These are phyloP conservation scores for Ustilago crameri DNA, from an alignment of 1,284 basidiomycete species.

Conservation along the genomic window DNA sequence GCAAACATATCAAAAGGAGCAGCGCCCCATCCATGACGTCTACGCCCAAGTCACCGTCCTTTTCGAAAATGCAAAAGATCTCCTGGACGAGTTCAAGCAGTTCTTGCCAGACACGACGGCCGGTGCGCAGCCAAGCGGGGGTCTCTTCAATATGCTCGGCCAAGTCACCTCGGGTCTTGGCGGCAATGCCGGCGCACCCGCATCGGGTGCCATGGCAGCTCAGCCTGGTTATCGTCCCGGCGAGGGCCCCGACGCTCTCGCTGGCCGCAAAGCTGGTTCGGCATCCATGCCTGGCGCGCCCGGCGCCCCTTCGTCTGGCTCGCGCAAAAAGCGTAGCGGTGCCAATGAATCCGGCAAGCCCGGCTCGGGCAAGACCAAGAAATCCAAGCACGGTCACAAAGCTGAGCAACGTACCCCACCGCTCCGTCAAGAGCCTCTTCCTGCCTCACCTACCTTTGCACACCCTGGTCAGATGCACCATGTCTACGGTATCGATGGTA, in stretches of 20 bases:
- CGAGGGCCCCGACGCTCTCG: conserved; percentile 54
- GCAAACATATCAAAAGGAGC: conserved; percentile 97
- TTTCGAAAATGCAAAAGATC: conserved; percentile 91
- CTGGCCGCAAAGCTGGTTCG: conserved; percentile 73
- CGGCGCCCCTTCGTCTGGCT: conserved; percentile 26
- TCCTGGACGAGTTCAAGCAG: conserved; percentile 93
- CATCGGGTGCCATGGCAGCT: conserved; percentile 34
- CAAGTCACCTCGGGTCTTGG: conserved; percentile 66
- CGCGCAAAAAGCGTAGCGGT: conserved; percentile 56
- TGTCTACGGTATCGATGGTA: conserved; percentile 59
- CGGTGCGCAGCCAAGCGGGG: conserved; percentile 60
- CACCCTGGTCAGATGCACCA: conserved; percentile 49
- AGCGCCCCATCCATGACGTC: conserved; percentile 86
- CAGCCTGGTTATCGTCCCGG: conserved; percentile 46
- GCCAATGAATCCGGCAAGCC: conserved; percentile 46
- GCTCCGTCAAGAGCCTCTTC: conserved; percentile 42
- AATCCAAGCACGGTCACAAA: conserved; percentile 63
- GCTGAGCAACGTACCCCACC: conserved; percentile 48
- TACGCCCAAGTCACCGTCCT: conserved; percentile 91
- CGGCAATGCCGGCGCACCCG: conserved; percentile 21
- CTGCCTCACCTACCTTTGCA: conserved; percentile 41
- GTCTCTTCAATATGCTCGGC: conserved; percentile 69
- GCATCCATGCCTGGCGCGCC: conserved; percentile 73
- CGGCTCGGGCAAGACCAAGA: conserved; percentile 55
- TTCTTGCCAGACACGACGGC: conserved; percentile 81